phyloP scores from a whole-genome alignment of 1,284 basidiomycete genomes.

The Malassezia restricta region DNA sequence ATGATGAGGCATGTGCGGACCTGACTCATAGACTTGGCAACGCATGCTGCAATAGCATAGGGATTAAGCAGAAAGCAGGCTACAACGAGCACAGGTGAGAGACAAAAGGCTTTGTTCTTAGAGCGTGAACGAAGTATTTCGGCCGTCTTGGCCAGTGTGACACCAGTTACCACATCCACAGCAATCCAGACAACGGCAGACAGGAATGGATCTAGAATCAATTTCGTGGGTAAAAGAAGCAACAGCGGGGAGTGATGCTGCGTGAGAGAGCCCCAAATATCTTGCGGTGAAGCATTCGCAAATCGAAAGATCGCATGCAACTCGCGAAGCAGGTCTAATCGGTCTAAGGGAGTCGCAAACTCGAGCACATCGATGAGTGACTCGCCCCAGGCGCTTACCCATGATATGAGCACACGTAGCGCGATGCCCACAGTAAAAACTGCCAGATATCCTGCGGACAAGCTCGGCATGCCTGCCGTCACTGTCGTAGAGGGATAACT shows the following conservation, averaged over 20 bases:
- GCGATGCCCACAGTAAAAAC: background rate
- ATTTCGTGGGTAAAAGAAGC: background rate
- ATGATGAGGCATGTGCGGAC: slow-evolving; percentile 3
- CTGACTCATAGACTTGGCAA: slow-evolving; percentile 12
- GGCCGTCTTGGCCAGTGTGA: background rate
- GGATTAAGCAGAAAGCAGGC: slow-evolving; percentile 13
- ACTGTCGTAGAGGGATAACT: no score
- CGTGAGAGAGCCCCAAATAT: slow-evolving; percentile 5
- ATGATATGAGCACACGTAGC: slow-evolving; percentile 3
- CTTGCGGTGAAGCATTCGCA: background rate
- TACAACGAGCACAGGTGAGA: slow-evolving; percentile 1
- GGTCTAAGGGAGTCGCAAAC: slow-evolving; percentile 9
- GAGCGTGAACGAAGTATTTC: background rate
- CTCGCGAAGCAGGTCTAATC: slow-evolving; percentile 4
- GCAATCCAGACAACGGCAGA: slow-evolving; percentile 6
- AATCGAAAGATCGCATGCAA: background rate
- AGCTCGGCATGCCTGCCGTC: background rate
- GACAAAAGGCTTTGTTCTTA: background rate
- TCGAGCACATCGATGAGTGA: background rate
- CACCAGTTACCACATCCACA: slow-evolving; percentile 2
- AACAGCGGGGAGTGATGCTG: slow-evolving; percentile 16
- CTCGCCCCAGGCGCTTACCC: slow-evolving; percentile 11
- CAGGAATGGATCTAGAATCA: background rate
- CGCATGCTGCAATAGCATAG: slow-evolving; percentile 8
- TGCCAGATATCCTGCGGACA: background rate